phyloP scores from a whole-genome alignment of 2,329 filamentous ascomycete species.

The Alternaria alternata region DNA sequence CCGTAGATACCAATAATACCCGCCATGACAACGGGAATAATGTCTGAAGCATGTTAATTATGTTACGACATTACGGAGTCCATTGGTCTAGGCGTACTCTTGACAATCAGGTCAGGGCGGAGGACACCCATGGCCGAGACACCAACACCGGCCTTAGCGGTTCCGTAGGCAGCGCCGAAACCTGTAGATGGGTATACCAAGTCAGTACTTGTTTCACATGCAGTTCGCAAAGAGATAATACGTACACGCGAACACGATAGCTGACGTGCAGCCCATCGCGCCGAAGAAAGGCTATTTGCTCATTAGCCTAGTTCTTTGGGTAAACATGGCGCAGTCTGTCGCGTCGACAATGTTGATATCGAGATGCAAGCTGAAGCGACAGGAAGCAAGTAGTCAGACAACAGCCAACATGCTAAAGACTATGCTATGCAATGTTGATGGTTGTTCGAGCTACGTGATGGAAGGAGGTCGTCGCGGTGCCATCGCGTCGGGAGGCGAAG shows the following conservation, averaged over 20 bases:
- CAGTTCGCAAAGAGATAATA: no score
- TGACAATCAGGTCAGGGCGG: constrained; percentile 96
- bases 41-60: constrained; percentile 68
- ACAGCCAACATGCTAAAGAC: no score
- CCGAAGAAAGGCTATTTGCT: constrained; percentile 82
- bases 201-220: no score
- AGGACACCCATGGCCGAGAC: constrained; percentile 98
- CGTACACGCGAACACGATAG: constrained; percentile 89
- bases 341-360: neutral
- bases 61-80: neutral
- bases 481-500: constrained; percentile 34
- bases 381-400: no score
- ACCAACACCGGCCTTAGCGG: constrained; percentile 98
- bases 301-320: constrained; percentile 31
- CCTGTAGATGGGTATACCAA: no score
- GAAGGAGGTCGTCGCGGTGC: constrained; percentile 25
- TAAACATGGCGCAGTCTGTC: constrained; percentile 12
- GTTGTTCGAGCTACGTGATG: constrained; percentile 13
- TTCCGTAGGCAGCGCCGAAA: constrained; percentile 96
- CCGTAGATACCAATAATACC: constrained; percentile 99
- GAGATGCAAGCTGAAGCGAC: no score
- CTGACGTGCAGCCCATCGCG: constrained; percentile 94
- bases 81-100: constrained; percentile 73
- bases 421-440: no score
- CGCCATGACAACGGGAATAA: constrained; percentile 99